These are phyloP conservation scores for Pythium scleroteichum DNA, from an alignment of 352 stramenopile genomes.

Conservation along the genomic window DNA sequence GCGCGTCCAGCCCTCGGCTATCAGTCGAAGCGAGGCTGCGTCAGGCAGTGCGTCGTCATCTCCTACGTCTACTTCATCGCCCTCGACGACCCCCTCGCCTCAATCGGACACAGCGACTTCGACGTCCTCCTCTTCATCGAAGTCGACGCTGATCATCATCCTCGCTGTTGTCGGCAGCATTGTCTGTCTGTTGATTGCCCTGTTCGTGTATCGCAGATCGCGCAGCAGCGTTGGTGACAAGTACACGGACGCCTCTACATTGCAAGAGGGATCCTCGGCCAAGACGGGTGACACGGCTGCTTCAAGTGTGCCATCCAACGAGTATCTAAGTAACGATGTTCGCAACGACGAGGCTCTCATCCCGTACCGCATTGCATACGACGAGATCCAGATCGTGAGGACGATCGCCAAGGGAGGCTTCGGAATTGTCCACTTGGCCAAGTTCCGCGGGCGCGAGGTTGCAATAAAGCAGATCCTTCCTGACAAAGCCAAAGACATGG, in stretches of 20 bases:
- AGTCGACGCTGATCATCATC: constrained; percentile 8
- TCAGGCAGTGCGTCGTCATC: not conserved
- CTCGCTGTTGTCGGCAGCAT: constrained; percentile 3
- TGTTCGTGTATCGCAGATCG: constrained; percentile 6
- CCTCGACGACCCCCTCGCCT: not conserved
- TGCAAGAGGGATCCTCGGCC: constrained; percentile 4
- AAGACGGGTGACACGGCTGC: not conserved
- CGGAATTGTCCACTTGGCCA: constrained; percentile 20
- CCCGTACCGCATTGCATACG: constrained; percentile 8
- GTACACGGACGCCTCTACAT: constrained; percentile 5
- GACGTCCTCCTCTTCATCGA: constrained; percentile 3
- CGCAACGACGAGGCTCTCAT: constrained; percentile 27
- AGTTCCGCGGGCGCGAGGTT: constrained; percentile 11
- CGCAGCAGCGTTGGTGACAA: not conserved
- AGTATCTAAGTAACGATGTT: constrained; percentile 29
- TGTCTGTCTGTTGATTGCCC: not conserved
- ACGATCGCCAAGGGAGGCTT: constrained; percentile 28
- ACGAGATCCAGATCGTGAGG: constrained; percentile 12
- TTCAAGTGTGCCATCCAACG: not conserved
- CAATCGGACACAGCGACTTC: not conserved
- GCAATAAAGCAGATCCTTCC: constrained; percentile 24
- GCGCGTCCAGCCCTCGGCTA: not conserved
- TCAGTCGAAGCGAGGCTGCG: not conserved
- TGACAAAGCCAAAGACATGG: constrained; percentile 29
- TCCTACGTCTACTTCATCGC: not conserved